Evolutionary conservation across 495 filamentous ascomycete genomes (phyloP).

Genomic region (Neurospora tetraspora): DNA sequence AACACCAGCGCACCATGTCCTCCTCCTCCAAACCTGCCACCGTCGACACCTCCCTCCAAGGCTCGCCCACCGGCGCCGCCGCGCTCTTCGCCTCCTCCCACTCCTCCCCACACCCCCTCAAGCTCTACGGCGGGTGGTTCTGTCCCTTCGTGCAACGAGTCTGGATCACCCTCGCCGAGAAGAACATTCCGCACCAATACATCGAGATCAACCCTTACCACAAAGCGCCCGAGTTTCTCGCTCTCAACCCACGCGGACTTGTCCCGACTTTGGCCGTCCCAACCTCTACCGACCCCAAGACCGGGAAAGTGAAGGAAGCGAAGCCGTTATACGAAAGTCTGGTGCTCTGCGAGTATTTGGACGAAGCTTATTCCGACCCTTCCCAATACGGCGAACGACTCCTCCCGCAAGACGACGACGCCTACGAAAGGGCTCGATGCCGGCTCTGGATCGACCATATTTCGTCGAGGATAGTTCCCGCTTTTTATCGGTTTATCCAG

Average conservation of each 20-base stretch:
- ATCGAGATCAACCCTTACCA: conserved; percentile 65
- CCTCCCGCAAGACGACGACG: conserved; percentile 41
- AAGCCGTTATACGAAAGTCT: conserved; percentile 58
- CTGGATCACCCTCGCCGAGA: conserved; percentile 60
- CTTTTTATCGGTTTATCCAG: conserved; percentile 56
- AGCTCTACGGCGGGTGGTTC: conserved; percentile 42
- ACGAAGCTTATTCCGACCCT: conserved; percentile 46
- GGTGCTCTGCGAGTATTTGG: conserved; percentile 59
- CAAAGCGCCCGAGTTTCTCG: conserved; percentile 52
- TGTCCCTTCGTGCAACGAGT: conserved; percentile 53
- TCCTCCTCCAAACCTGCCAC: conserved; percentile 3
- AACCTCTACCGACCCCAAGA: background rate
- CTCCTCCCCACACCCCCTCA: conserved; percentile 26
- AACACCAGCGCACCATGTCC: background rate
- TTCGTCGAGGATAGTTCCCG: conserved; percentile 50
- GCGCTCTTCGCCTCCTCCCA: conserved; percentile 25
- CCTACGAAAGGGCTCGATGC: conserved; percentile 47
- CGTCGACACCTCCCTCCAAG: conserved; percentile 10
- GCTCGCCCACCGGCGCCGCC: conserved; percentile 21
- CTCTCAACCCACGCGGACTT: conserved; percentile 58
- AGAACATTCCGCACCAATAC: conserved; percentile 61
- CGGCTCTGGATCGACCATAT: conserved; percentile 64
- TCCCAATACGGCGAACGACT: conserved; percentile 28
- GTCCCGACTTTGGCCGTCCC: conserved; percentile 51
- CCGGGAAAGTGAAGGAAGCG: conserved; percentile 21